phyloP scores from a whole-genome alignment of 371 early-diverging fungal genomes.

The Cokeromyces recurvatus region DNA sequence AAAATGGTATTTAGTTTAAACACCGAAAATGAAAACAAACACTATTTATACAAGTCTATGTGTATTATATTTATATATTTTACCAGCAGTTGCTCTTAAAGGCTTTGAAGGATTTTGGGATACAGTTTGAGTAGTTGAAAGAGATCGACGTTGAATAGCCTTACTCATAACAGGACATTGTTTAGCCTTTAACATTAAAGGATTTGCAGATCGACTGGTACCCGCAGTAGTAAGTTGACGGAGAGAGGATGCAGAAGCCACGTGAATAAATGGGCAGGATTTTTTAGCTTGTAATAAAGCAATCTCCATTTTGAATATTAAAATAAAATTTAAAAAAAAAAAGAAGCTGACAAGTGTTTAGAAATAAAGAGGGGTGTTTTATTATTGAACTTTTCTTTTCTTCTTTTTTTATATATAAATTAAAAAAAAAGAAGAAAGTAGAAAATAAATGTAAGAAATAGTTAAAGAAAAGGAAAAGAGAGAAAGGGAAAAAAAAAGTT shows the following conservation, averaged over 20 bases:
- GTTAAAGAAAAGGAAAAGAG: neutral
- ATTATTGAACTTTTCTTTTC: too few relatives aligned
- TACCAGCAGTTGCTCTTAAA: slow-evolving; percentile 36
- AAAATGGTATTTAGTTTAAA: too few relatives aligned
- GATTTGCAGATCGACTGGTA: slow-evolving; percentile 20
- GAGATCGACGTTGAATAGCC: slow-evolving; percentile 56
- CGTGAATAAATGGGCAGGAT: slow-evolving; percentile 80
- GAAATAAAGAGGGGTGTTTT: too few relatives aligned
- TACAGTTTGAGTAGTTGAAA: slow-evolving; percentile 32
- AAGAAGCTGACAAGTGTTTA: neutral
- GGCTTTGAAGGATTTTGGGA: slow-evolving; percentile 39
- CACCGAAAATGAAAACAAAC: too few relatives aligned
- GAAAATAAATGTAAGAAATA: too few relatives aligned
- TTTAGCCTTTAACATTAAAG: slow-evolving; percentile 68
- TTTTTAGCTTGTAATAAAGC: slow-evolving; percentile 32
- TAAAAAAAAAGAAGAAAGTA: too few relatives aligned
- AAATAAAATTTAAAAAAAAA: too few relatives aligned
- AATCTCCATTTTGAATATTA: slow-evolving; percentile 37
- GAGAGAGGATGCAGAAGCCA: slow-evolving; percentile 62
- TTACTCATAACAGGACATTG: slow-evolving; percentile 91
- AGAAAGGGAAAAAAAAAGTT: neutral
- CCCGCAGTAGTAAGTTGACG: slow-evolving; percentile 34
- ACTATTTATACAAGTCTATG: too few relatives aligned
- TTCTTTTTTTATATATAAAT: too few relatives aligned
- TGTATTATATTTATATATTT: too few relatives aligned